Conservation (phyloP, 495 filamentous ascomycete species). For the Lophium mytilinum region DNA sequence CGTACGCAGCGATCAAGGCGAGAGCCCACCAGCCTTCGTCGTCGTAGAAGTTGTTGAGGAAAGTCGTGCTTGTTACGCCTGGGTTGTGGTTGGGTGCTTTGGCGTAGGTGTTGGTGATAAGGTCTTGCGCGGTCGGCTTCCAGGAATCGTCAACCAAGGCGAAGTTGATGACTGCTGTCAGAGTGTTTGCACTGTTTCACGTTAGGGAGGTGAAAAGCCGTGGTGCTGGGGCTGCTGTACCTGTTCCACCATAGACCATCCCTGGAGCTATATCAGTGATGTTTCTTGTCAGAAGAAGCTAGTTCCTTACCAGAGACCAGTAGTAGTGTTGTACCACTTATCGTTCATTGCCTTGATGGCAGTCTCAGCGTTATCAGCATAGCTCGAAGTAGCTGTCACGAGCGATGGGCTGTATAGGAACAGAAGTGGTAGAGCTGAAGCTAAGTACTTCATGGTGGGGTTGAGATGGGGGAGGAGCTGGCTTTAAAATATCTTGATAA, state of each 20-base stretch:
- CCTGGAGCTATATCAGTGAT: neutral
- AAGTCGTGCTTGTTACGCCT: constrained; percentile 4
- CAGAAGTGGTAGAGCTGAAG: neutral
- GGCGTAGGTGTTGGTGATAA: constrained; percentile 21
- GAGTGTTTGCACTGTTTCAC: constrained; percentile 7
- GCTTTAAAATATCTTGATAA: too few relatives aligned
- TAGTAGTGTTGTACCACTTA: constrained; percentile 24
- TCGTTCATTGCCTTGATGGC: constrained; percentile 17
- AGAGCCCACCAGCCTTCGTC: constrained; percentile 34
- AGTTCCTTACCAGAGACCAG: constrained; percentile 23
- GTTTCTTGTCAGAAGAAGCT: constrained; percentile 1
- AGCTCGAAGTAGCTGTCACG: constrained; percentile 2
- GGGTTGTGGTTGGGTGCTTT: constrained; percentile 8
- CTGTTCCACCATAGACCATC: constrained; percentile 18
- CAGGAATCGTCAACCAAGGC: constrained; percentile 8
- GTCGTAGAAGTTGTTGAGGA: constrained; percentile 29
- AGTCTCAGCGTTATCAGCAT: constrained; percentile 9
- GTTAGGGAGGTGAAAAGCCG: too few relatives aligned
- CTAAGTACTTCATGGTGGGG: constrained; percentile 13
- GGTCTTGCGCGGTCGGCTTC: constrained; percentile 10
- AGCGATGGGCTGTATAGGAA: neutral
- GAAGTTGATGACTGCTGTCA: constrained; percentile 9
- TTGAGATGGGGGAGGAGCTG: neutral
- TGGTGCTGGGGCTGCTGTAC: too few relatives aligned
- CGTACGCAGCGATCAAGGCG: constrained; percentile 29